Evolutionary conservation across 179 eudicot genomes (phyloP), one percentile per base, ranked within the genome.

Genomic region (Dionaea muscipula): DNA sequence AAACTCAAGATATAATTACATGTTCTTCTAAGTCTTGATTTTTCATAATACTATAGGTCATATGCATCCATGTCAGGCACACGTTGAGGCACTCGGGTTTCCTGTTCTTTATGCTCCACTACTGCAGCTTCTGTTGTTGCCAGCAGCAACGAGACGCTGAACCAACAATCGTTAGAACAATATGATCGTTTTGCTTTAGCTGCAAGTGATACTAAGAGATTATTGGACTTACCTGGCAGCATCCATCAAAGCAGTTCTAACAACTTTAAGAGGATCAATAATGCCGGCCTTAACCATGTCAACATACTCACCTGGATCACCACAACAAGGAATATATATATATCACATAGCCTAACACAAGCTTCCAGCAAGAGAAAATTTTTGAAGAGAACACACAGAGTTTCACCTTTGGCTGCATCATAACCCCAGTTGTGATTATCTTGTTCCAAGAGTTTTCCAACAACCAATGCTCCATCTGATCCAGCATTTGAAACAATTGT

Each of bases 401-500:
- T 51, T 74, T 47, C 51, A 86, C 91, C 93, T 75, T 82, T 77
- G 59, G 87, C 77, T 45, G 90, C 98, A 77, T 91, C 94, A 66
- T 74, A 91, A 60, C 95, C 98, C 33, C 81, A 63, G 78, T 51
- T 70, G 33, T 48, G 73, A 65, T 90, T 85, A 62, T 86, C 71
- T 75, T 75, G 85, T 65, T 88, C 95, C 78, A 90, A 72, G 57
- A 90, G 79, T 75, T 83, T 84, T 68, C 98, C 95, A 69, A 86
- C 52, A 48, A 91, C 78, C 55, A 80, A 35, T 24, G 85, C 78
- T 48, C 84, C 91, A 67, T 84, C 91, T 55, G 68, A 86, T 44
- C 98, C 98, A 51, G 95, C 94, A 62, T 91, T 91, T 61, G 90
- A 75, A 55, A 78, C 83, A 17, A 91, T 86, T 45, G 98, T 79